Evolutionary conservation across 495 filamentous ascomycete species (phyloP).

Genomic region (Aspergillus hancockii): DNA sequence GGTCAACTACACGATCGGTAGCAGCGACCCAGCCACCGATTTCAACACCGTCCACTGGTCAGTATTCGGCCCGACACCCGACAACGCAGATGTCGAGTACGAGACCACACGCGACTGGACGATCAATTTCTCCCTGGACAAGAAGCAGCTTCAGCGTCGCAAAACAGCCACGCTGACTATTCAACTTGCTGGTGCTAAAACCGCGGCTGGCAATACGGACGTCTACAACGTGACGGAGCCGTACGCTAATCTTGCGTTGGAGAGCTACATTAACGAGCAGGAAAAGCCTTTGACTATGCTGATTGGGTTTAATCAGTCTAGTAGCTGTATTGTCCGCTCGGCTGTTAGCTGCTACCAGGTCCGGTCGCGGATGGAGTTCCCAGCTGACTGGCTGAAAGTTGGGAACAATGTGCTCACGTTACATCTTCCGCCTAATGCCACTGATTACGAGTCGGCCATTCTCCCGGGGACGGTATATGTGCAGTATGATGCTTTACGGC

Average conservation of each 20-base stretch:
- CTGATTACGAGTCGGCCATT: conserved; percentile 54
- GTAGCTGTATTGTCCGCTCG: conserved; percentile 55
- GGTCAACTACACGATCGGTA: conserved; percentile 51
- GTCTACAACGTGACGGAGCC: conserved; percentile 47
- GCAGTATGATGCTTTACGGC: conserved; percentile 58
- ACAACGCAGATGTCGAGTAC: conserved; percentile 38
- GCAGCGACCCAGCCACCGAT: conserved; percentile 43
- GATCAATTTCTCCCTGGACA: conserved; percentile 47
- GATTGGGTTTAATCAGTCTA: conserved; percentile 37
- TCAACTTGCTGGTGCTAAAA: conserved; percentile 58
- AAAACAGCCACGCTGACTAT: conserved; percentile 53
- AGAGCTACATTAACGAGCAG: conserved; percentile 33
- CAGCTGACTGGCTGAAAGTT: conserved; percentile 38
- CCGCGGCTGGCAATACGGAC: conserved; percentile 57
- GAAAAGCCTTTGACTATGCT: conserved; percentile 25
- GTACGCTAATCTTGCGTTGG: conserved; percentile 44
- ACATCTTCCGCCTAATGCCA: conserved; percentile 53
- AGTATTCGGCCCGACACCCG: conserved; percentile 50
- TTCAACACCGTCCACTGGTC: conserved; percentile 59
- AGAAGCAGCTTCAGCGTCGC: conserved; percentile 23
- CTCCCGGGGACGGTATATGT: conserved; percentile 53
- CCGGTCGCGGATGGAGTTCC: conserved; percentile 52
- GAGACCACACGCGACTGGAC: conserved; percentile 52
- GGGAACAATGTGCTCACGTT: conserved; percentile 52
- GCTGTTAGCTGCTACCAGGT: conserved; percentile 59